Base-by-base conservation (phyloP, 2,329 filamentous ascomycete species). In the Nemania diffusa region DNA sequence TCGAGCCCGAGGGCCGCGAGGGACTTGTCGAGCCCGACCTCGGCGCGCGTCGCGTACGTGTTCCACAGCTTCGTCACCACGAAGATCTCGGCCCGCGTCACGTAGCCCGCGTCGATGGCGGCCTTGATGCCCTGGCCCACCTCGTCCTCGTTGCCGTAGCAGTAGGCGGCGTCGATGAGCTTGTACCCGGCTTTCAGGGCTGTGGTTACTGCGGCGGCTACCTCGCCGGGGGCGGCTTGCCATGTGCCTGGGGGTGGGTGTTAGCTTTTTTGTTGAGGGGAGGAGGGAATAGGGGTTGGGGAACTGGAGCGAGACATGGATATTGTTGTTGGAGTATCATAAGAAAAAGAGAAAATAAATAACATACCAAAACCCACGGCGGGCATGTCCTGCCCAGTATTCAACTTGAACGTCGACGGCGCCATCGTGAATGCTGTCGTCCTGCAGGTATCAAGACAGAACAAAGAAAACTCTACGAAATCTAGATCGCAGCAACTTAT, bases 11-110 rank as follows among this genome's bases (percentile, higher is more conserved):
- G 82, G 67, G 86, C 85, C 80, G 90, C 87, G 77, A 96, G 83
- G 74, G 90, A 92, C 84, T 90, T 89, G 71, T 93, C 88, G 40
- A 96, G 84, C 40, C 86, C 89, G 74, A 91, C 82, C 79, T 91
- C 89, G 5, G 89, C 89, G 6, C 90, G 85, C 32, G 87, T 88
- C 79, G 91, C 90, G 82, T 92, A 94, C 57, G 91, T 93, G 75
- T 89, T 91, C 92, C 93, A 97, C 42, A 94, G 86, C 85, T 97
- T 97, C 75, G 90, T 93, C 62, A 92, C 92, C 66, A 97, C 88
- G 81, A 96, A 97, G 69, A 97, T 81, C 65, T 97, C 92, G 78
- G 91, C 87, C 68, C 93, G 87, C 85, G 90, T 91, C 73, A 92
- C 83, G 68, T 87, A 83, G 26, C 92, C 92, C 5, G 88, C 82